Evolutionary conservation across 768 basidiomycete genomes (phyloP).

Genomic region (Leccinum obscurum): DNA sequence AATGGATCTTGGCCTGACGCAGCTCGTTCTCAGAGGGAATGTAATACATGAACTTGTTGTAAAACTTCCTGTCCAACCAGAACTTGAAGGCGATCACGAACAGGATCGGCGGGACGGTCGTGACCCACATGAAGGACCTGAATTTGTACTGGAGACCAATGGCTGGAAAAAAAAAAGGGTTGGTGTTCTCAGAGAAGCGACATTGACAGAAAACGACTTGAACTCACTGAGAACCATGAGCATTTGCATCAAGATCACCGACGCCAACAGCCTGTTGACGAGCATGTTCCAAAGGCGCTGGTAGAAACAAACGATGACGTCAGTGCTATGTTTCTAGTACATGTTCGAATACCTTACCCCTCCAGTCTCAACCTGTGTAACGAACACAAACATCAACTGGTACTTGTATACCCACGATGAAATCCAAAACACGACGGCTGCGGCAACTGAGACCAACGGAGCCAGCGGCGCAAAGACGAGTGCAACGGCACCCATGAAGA

Average conservation of each 20-base stretch:
- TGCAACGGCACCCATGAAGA: slow-evolving; percentile 92
- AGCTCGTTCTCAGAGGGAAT: slow-evolving; percentile 82
- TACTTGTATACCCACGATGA: slow-evolving; percentile 93
- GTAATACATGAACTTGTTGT: slow-evolving; percentile 75
- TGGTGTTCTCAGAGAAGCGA: not conserved
- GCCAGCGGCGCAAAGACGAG: slow-evolving; percentile 94
- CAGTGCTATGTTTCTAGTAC: not conserved
- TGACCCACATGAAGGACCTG: slow-evolving; percentile 74
- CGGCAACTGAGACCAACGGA: slow-evolving; percentile 83
- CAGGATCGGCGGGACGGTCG: slow-evolving; percentile 84
- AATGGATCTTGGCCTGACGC: slow-evolving; percentile 69
- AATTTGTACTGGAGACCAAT: slow-evolving; percentile 82
- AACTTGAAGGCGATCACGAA: slow-evolving; percentile 82
- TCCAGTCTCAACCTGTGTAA: slow-evolving; percentile 89
- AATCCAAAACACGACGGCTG: slow-evolving; percentile 84
- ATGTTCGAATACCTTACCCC: slow-evolving; percentile 57
- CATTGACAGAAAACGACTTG: not conserved
- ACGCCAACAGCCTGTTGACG: slow-evolving; percentile 81
- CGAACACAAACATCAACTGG: slow-evolving; percentile 92
- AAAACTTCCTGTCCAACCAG: slow-evolving; percentile 70
- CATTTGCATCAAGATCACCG: slow-evolving; percentile 82
- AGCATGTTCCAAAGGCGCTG: slow-evolving; percentile 94
- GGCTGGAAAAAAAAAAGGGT: slow-evolving; percentile 46
- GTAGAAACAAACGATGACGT: slow-evolving; percentile 1
- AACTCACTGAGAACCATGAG: slow-evolving; percentile 83